These are phyloP conservation scores for Podospora didyma DNA, from an alignment of 495 filamentous ascomycete genomes.

Conservation along the genomic window DNA sequence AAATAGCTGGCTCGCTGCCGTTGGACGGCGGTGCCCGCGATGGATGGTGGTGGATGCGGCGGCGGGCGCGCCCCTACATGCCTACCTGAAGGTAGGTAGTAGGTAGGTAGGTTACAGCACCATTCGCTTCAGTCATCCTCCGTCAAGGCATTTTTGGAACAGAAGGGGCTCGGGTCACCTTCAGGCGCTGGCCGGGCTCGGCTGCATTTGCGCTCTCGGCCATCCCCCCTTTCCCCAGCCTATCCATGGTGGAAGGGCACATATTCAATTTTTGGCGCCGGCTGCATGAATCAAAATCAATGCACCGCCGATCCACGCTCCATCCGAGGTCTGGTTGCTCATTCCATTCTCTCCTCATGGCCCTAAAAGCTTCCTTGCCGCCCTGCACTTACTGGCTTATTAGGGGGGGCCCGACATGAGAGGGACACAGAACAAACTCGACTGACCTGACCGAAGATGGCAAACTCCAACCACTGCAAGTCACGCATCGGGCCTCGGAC, in stretches of 20 bases:
- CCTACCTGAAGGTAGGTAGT: neutral
- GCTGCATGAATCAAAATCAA: conserved; percentile 5
- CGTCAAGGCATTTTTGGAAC: conserved; percentile 11
- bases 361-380: too few species aligned
- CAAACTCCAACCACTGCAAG: neutral
- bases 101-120: too few species aligned
- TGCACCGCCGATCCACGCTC: conserved; percentile 9
- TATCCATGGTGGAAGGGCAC: too few species aligned
- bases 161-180: conserved; percentile 1
- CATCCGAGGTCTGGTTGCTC: neutral
- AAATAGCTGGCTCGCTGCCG: conserved; percentile 1
- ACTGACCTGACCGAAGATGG: too few species aligned
- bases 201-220: neutral
- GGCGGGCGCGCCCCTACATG: neutral
- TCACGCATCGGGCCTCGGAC: neutral
- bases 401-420: too few species aligned
- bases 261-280: neutral
- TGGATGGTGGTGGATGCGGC: conserved; percentile 3
- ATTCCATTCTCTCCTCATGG: neutral
- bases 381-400: too few species aligned
- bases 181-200: neutral
- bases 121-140: neutral
- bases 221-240: neutral
- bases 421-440: too few species aligned
- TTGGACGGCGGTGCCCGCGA: neutral